Base-by-base conservation (phyloP, 192 early-diverging fungal species). In the Linnemannia hyalina region DNA sequence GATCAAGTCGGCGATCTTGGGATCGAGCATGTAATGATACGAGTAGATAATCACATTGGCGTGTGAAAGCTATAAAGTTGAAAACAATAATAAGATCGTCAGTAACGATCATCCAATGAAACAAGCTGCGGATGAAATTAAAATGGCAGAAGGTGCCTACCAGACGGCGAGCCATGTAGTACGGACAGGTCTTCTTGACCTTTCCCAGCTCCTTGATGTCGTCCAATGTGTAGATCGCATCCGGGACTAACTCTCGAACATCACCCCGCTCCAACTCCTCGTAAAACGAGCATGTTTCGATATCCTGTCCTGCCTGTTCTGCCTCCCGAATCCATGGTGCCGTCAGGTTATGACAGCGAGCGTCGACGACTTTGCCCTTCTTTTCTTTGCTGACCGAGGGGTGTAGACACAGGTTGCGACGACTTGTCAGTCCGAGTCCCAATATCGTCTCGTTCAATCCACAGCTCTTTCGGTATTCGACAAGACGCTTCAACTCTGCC, bases 11-110 rank as follows among this genome's bases (percentile, higher is more conserved):
- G 99, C 99, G 3, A 99, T 98, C 89, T 99, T 99, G 29, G 99
- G 99, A 88, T 99, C 99, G n/a, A 99, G 90, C 90, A 99, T 92
- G 82, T 99, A 99, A 83, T 99, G 98, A 83, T 99, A 99, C 77
- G 95, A 97, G 90, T 99, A 99, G 52, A 99, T 99, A 77, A 99
- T 91, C 18, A 99, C 98, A 89, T 99, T 98, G 38, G 98, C 96
- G 87, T 95, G 94, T 23, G 94, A 88, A 74, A 99, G 92, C 90
- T 96, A 83, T 22, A 49, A 35, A 52, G 16, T 35, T 73, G 26
- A 32, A 29, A 9, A 38, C 5, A 29, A 10, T n/a, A 22, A 49
- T 40, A 40, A 55, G 7, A 4, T 69, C 41, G 57, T 23, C 4
- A 26, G 20, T 42, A 75, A 36, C 9, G 11, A 29, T 23, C 41